These are phyloP conservation scores for Alloteropsis semialata DNA, from an alignment of 176 grass and related monocot genomes.

Conservation along the genomic window DNA sequence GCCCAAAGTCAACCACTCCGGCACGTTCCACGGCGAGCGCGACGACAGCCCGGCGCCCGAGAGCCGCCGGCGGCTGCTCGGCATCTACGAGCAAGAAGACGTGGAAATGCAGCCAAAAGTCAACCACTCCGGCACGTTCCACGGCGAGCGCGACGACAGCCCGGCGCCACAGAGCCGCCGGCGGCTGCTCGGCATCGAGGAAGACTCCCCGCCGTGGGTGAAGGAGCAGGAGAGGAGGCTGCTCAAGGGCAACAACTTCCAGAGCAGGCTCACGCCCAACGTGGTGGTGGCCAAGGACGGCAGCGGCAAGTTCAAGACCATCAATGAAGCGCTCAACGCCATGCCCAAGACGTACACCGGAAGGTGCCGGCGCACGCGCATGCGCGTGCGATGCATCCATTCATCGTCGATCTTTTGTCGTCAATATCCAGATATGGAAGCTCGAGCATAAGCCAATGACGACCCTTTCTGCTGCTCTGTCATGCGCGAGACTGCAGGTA, in stretches of 20 bases:
- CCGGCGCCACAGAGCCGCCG: neutral
- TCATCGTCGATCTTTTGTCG: neutral
- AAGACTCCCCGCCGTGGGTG: conserved; percentile 28
- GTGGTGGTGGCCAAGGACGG: conserved; percentile 76
- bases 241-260: conserved; percentile 38
- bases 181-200: neutral
- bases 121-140: neutral
- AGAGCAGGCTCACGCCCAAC: conserved; percentile 35
- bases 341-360: conserved; percentile 50
- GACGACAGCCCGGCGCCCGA: neutral
- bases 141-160: neutral
- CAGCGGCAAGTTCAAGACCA: conserved; percentile 77
- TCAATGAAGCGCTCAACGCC: conserved; percentile 65
- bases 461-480: neutral
- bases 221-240: conserved; percentile 31
- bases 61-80: neutral
- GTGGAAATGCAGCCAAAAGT: neutral
- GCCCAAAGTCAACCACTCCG: neutral
- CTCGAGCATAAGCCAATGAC: neutral
- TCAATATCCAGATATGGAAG: neutral
- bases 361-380: conserved; percentile 26
- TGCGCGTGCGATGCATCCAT: neutral
- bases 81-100: neutral
- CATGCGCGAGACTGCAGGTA: conserved; percentile 25
- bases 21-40: neutral